phyloP scores from a whole-genome alignment of 352 stramenopile species.

The Phytophthora colocasiae region DNA sequence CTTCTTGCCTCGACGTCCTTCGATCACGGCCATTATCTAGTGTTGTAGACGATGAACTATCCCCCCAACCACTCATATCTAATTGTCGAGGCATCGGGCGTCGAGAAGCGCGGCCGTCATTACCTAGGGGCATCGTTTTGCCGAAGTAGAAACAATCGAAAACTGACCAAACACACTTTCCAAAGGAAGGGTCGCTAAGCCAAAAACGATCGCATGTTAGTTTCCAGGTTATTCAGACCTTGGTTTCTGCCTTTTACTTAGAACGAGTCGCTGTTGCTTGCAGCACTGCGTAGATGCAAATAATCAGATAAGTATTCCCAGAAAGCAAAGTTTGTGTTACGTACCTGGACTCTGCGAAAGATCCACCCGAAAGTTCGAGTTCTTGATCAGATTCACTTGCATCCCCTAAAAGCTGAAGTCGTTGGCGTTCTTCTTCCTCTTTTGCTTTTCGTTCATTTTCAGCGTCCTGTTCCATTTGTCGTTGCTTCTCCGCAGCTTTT shows the following conservation, averaged over 20 bases:
- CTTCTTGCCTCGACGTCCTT: background rate
- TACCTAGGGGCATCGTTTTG: constrained; percentile 33
- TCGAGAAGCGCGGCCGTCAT: constrained; percentile 37
- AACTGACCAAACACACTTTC: constrained; percentile 19
- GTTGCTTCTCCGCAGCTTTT: constrained; percentile 71
- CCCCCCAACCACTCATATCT: constrained; percentile 50
- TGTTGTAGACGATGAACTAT: constrained; percentile 20
- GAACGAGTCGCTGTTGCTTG: constrained; percentile 66
- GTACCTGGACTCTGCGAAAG: constrained; percentile 77
- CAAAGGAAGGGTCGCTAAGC: constrained; percentile 27
- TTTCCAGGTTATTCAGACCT: constrained; percentile 20
- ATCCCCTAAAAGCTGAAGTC: constrained; percentile 18
- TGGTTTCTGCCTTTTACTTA: constrained; percentile 28
- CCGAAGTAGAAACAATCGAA: constrained; percentile 20
- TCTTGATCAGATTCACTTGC: constrained; percentile 54
- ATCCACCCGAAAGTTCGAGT: constrained; percentile 63
- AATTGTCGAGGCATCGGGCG: constrained; percentile 60
- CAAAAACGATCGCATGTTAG: constrained; percentile 31
- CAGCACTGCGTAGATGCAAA: constrained; percentile 37
- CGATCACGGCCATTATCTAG: background rate
- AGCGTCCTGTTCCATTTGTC: constrained; percentile 51
- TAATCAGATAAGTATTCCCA: too few species aligned
- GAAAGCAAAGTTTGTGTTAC: background rate
- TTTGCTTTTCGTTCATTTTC: constrained; percentile 48
- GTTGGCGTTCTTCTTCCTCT: constrained; percentile 38